Percentiles rank a stretch among this genome's conserved stretches.
phyloP scores from a whole-genome alignment of 768 basidiomycete genomes.

The Lactarius psammicola region DNA sequence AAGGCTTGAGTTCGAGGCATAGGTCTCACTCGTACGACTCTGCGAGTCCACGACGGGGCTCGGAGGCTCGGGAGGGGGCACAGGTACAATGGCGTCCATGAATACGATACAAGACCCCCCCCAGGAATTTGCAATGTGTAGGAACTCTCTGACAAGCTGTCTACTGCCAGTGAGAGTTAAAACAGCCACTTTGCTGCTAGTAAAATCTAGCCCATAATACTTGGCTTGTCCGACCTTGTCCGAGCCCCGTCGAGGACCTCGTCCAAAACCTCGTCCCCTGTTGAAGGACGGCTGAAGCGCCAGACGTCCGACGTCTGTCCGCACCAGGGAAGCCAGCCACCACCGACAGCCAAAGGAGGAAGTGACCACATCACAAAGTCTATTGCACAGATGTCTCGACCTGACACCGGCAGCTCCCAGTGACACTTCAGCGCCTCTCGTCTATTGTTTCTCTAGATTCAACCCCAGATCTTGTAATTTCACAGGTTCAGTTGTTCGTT shows the following conservation, averaged over 20 bases:
- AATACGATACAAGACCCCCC: background rate
- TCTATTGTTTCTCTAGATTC: background rate
- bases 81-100: background rate
- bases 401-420: background rate
- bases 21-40: background rate
- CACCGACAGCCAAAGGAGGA: background rate
- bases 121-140: background rate
- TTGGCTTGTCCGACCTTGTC: background rate
- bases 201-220: background rate
- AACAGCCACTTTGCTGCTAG: background rate
- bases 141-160: background rate
- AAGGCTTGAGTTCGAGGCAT: background rate
- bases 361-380: background rate
- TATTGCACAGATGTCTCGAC: background rate
- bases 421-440: background rate
- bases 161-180: background rate
- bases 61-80: background rate
- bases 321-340: background rate
- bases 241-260: background rate
- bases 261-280: background rate
- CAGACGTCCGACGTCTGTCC: background rate
- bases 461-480: background rate
- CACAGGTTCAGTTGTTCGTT: background rate
- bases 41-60: background rate
- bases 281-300: background rate